Evolutionary conservation across 1,284 basidiomycete genomes (phyloP), one percentile per base, ranked within the genome.

Genomic region (Violaceomyces palustris): DNA sequence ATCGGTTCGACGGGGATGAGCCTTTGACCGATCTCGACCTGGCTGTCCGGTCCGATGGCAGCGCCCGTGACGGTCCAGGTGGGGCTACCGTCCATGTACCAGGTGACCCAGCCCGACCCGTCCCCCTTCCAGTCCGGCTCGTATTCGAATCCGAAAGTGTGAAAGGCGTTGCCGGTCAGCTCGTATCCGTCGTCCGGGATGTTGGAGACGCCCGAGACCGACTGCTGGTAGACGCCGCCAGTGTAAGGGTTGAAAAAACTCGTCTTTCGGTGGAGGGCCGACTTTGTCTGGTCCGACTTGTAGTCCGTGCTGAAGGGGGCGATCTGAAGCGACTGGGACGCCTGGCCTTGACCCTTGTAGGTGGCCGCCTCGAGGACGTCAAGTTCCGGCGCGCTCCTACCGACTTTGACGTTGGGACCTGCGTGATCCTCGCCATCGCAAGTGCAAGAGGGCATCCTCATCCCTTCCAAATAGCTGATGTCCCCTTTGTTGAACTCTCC

Each of bases 321-420:
- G 24, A 68, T 54, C 39, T 74, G 72, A 35, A 65, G 51, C 3
- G 67, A 67, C 50, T 67, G 58, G 39, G 63, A 69, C 1, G 62
- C 67, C 3, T 7, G 10, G 0, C 50, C 56, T 19, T 45, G 47
- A 0, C 50, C 51, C 0, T n/a, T 10, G 5, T 37, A 19, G 3
- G 52, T 42, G 56, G 82, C 79, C 4, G 57, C 52, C 45, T 74
- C 71, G 24, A 71, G 51, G 9, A 74, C 40, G 43, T 74, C 73
- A 21, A 74, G 45, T 47, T 74, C 73, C 3, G 73, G 73, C 25
- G 53, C 54, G 6, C 45, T 37, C 9, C 72, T 50, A 8, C 67
- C 73, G 5, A 68, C 60, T 8, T 33, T 7, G 5, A 26, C 7
- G 7, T n/a, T n/a, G 0, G 57, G 57, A 7, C 57, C 57, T 0